Evolutionary conservation across 192 early-diverging fungal genomes (phyloP).

Genomic region (Gonapodya prolifera): DNA sequence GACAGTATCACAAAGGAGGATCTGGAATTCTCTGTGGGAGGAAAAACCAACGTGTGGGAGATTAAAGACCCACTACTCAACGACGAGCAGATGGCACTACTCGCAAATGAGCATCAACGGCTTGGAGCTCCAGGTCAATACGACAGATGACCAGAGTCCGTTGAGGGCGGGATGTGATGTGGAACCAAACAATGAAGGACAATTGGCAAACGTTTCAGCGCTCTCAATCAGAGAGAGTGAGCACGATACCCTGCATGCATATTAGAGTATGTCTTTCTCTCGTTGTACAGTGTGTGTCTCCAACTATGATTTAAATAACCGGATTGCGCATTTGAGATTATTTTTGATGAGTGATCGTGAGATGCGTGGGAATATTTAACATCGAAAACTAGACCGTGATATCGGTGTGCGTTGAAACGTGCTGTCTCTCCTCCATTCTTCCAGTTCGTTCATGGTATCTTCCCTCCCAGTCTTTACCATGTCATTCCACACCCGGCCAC

Average conservation of each 20-base stretch:
- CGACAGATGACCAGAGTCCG: not conserved
- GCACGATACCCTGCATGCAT: not conserved
- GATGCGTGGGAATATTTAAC: too few relatives aligned
- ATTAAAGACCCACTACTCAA: slow-evolving; percentile 51
- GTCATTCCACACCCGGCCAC: too few relatives aligned
- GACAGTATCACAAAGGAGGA: slow-evolving; percentile 98
- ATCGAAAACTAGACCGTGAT: too few relatives aligned
- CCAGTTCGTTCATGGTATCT: too few relatives aligned
- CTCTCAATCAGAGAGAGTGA: not conserved
- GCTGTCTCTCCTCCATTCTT: too few relatives aligned
- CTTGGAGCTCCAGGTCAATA: not conserved
- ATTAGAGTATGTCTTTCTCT: too few relatives aligned
- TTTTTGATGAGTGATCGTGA: too few relatives aligned
- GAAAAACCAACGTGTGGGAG: slow-evolving; percentile 75
- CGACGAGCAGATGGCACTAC: slow-evolving; percentile 20
- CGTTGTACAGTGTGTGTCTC: too few relatives aligned
- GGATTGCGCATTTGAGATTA: too few relatives aligned
- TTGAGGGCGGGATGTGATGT: not conserved
- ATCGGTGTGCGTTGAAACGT: too few relatives aligned
- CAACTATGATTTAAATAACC: too few relatives aligned
- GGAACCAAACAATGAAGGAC: not conserved
- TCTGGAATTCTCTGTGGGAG: slow-evolving; percentile 82
- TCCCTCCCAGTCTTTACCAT: too few relatives aligned
- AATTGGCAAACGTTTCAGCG: not conserved
- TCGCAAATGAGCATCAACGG: not conserved